Percentiles rank a stretch among this genome's conserved stretches.
Evolutionary conservation across 2,329 filamentous ascomycete species (phyloP).

Genomic region (Leptographium procerum): DNA sequence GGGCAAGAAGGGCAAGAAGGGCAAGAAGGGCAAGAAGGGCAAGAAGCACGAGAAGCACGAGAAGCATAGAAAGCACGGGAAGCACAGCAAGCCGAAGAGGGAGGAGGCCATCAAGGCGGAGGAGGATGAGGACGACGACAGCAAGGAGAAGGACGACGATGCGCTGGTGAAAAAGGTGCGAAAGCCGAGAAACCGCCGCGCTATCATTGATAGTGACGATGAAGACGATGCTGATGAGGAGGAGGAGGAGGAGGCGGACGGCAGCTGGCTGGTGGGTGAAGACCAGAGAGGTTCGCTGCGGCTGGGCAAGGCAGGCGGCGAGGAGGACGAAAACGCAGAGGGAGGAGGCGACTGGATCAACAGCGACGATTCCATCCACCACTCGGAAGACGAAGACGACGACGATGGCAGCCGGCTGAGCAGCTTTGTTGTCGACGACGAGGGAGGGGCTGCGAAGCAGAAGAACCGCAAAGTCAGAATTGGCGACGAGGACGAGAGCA

Average conservation of each 20-base stretch:
- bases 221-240: slow-evolving; percentile 51
- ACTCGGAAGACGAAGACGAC: slow-evolving; percentile 40
- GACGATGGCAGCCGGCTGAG: slow-evolving; percentile 35
- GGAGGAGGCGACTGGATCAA: slow-evolving; percentile 72
- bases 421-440: slow-evolving; percentile 45
- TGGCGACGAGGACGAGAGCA: neutral
- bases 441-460: slow-evolving; percentile 16
- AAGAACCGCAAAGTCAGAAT: slow-evolving; percentile 15
- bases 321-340: slow-evolving; percentile 60
- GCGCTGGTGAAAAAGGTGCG: slow-evolving; percentile 11
- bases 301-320: slow-evolving; percentile 70
- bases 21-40: slow-evolving; percentile 25
- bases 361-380: slow-evolving; percentile 53
- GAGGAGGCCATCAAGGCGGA: slow-evolving; percentile 3
- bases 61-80: slow-evolving; percentile 26
- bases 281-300: slow-evolving; percentile 46
- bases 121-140: neutral
- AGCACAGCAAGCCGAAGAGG: slow-evolving; percentile 15
- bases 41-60: slow-evolving; percentile 22
- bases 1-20: slow-evolving; percentile 21
- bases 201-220: slow-evolving; percentile 56
- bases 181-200: slow-evolving; percentile 37
- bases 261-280: slow-evolving; percentile 69
- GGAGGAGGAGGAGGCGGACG: slow-evolving; percentile 33
- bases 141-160: neutral